Base-by-base conservation (phyloP, 1,139 yeast genomes). In the Hemisphaericaspora xylanilytica region DNA sequence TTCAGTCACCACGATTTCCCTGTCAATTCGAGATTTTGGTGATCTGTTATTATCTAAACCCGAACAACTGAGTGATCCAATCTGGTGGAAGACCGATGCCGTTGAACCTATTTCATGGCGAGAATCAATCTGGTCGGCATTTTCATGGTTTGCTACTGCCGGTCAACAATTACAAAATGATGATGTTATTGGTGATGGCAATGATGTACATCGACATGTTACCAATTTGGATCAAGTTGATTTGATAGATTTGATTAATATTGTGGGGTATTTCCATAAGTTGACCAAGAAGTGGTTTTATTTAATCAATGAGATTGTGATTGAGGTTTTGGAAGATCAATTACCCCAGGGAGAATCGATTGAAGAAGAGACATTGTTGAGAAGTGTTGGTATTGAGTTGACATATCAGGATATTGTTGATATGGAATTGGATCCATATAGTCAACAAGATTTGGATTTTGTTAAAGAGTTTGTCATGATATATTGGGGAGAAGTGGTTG, bases 111-210 rank as follows among this genome's bases (percentile, higher is more conserved):
- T 75, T 17, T 72, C 87, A 1, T 77, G 89, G 80, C 65, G 73
- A 33, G 87, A 83, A 51, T 71, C 75, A 37, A 65, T 83, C 1
- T 81, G 88, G 81, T 76, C 79, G 43, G 88, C 90, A 0, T 73
- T 85, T 43, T 70, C 84, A 28, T 85, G 92, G 88, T 84, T 89
- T 83, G 90, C 92, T 2, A 78, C 87, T 25, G 94, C 95, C 2
- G 95, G 95, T 4, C 82, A 76, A 17, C 42, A 43, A 33, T 27
- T 40, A 16, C 35, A 37, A 14, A 14, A 30, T 11, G 26, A 16
- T 3, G 12, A 29, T 6, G 22, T 8, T 8, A 31, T 15, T 5
- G 32, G 24, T 14, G 28, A 22, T 26, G 33, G n/a, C 6, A 21
- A 17, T n/a, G 13, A 30, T 5, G n/a, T n/a, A n/a, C n/a, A n/a